phyloP scores from a whole-genome alignment of 306 rosid genomes.

The Cucumis hystrix region DNA sequence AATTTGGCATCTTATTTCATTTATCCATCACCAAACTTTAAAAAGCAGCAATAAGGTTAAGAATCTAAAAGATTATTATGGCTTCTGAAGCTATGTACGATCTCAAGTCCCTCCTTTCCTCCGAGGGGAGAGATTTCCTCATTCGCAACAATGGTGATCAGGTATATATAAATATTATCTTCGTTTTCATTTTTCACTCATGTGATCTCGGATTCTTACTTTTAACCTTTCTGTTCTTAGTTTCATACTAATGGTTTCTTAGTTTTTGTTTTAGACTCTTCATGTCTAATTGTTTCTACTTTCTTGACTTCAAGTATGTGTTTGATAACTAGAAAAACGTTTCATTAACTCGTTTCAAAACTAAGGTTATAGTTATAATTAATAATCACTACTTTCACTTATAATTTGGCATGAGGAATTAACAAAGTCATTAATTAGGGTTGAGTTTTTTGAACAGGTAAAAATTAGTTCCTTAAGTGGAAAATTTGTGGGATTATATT shows the following conservation, averaged over 20 bases:
- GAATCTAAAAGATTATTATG: not conserved
- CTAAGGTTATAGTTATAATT: no score
- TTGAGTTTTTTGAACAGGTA: not conserved
- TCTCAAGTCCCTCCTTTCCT: not conserved
- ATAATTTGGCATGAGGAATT: no score
- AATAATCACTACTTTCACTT: no score
- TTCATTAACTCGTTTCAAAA: no score
- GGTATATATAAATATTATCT: not conserved
- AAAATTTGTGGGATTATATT: conserved; percentile 15
- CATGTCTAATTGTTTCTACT: no score
- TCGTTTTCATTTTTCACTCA: not conserved
- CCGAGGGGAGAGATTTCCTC: not conserved
- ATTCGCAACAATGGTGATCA: not conserved
- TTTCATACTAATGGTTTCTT: no score
- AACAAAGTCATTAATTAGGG: conserved; percentile 1
- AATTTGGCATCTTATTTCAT: no score
- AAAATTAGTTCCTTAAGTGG: not conserved
- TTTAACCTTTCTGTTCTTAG: no score
- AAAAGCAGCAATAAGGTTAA: not conserved
- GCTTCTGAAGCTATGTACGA: not conserved
- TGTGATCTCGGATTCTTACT: no score
- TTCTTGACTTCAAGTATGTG: no score
- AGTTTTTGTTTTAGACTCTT: no score
- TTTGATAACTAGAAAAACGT: no score
- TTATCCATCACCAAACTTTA: not conserved